Conservation (phyloP, 768 basidiomycete genomes). For the Mycena metata region DNA sequence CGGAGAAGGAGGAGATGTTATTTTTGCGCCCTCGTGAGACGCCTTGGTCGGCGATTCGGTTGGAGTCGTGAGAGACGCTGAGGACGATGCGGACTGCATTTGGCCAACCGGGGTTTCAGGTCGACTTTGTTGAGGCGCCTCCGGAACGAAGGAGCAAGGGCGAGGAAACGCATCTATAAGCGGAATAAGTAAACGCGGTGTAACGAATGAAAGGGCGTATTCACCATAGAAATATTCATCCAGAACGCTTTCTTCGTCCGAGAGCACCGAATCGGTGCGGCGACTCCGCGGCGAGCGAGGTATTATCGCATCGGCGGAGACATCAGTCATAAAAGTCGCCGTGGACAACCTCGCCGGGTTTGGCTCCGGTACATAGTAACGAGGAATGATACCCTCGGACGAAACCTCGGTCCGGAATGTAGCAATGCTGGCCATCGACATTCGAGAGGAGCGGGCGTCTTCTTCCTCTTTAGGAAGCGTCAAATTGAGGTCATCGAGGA, state of each 20-base stretch:
- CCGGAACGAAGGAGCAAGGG: slow-evolving; percentile 53
- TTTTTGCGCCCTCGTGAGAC: slow-evolving; percentile 10
- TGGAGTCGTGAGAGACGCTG: slow-evolving; percentile 2
- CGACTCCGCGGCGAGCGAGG: slow-evolving; percentile 37
- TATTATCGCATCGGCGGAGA: slow-evolving; percentile 56
- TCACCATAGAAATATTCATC: slow-evolving; percentile 52
- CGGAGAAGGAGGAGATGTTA: slow-evolving; percentile 9
- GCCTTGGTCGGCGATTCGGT: background rate
- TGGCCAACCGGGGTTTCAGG: slow-evolving; percentile 18
- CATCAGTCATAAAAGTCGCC: slow-evolving; percentile 47
- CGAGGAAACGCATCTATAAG: slow-evolving; percentile 58
- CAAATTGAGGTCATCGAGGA: slow-evolving; percentile 57
- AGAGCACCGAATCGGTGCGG: slow-evolving; percentile 15
- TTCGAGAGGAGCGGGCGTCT: slow-evolving; percentile 43
- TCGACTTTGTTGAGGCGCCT: slow-evolving; percentile 39
- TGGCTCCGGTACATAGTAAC: slow-evolving; percentile 38
- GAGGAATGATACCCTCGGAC: slow-evolving; percentile 69
- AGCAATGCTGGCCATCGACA: slow-evolving; percentile 67
- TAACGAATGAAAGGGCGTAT: slow-evolving; percentile 23
- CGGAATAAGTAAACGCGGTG: slow-evolving; percentile 8
- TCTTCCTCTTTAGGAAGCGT: slow-evolving; percentile 52
- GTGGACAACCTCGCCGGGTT: slow-evolving; percentile 35
- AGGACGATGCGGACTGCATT: background rate
- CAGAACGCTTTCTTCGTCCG: slow-evolving; percentile 50
- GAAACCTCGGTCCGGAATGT: slow-evolving; percentile 71